Percentiles rank a stretch among this genome's conserved stretches.
Conservation (phyloP, 495 filamentous ascomycete species). For the Neurospora intermedia region DNA sequence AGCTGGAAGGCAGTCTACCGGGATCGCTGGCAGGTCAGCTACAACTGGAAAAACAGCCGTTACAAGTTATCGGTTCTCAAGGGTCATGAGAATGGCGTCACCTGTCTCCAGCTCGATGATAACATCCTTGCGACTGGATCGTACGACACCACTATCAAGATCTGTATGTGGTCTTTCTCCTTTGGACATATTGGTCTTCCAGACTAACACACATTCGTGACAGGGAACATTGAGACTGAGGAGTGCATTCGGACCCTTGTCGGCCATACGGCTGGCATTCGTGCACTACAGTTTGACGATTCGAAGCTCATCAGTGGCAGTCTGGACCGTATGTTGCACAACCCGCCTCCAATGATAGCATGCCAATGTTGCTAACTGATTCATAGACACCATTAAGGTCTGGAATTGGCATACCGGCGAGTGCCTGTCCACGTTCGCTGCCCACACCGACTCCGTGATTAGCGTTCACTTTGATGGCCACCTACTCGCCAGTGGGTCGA, state of each 20-base stretch:
- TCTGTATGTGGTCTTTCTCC: constrained; percentile 41
- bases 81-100: constrained; percentile 90
- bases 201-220: background rate
- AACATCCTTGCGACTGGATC: constrained; percentile 88
- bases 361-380: constrained; percentile 3
- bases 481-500: constrained; percentile 75
- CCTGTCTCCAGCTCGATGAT: constrained; percentile 92
- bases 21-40: constrained; percentile 31
- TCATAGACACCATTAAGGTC: constrained; percentile 55
- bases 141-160: constrained; percentile 88
- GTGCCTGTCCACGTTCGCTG: constrained; percentile 68
- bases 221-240: constrained; percentile 71
- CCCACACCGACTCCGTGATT: constrained; percentile 73
- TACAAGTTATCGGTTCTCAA: constrained; percentile 71
- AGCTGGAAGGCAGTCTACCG: constrained; percentile 73
- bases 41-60: constrained; percentile 92
- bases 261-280: constrained; percentile 73
- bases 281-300: constrained; percentile 88
- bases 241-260: constrained; percentile 70
- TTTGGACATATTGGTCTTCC: background rate
- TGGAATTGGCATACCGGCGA: constrained; percentile 97
- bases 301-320: constrained; percentile 44
- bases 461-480: constrained; percentile 73
- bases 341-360: background rate
- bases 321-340: constrained; percentile 15